Base-by-base conservation (phyloP, 73 alveolate genomes). In the Paraurostyla sp. region DNA sequence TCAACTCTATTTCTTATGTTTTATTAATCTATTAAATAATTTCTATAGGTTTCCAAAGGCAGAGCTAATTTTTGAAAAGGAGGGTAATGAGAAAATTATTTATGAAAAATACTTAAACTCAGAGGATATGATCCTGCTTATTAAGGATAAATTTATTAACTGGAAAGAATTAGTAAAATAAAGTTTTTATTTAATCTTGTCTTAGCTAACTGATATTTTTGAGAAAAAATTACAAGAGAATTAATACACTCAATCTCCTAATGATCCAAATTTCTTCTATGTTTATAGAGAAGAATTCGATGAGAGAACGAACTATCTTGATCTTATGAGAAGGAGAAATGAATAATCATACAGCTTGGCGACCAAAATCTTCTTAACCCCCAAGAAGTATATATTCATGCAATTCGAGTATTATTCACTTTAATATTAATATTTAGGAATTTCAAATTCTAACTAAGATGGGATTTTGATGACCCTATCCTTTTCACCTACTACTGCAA, bases 401-500 rank as follows among this genome's bases (percentile, higher is more conserved):
- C 32, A 43, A 27, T 73, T 73, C 27, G 69, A 73, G 82, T 65
- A 65, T 13, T 56, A 38, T 52, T 11, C 22, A 60, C 4, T 60
- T 29, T 65, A 65, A 65, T 36, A 3, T 7, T 22, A 22, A 9
- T 7, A 65, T 35, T 32, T 65, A 65, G 82, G 29, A 73, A 49
- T 29, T 45, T 48, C 68, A 73, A 73, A 38, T 73, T 73, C 33
- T 32, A 73, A 45, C 71, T 73, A 73, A 40, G 86, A 48, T 73
- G 86, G 86, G 86, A 73, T 35, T 49, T 48, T 20, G 86, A 73
- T 48, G 86, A 73, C 0, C 86, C 86, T 45, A 36, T 36, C 30
- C 71, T 73, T 9, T 73, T 43, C 48, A 48, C 50, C 68, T 48
- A 4, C 33, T 9, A 45, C 30, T 73, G 86, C 51, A 23, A 27